Conservation (phyloP, 106 monocot genomes). For the Allium sativum region DNA sequence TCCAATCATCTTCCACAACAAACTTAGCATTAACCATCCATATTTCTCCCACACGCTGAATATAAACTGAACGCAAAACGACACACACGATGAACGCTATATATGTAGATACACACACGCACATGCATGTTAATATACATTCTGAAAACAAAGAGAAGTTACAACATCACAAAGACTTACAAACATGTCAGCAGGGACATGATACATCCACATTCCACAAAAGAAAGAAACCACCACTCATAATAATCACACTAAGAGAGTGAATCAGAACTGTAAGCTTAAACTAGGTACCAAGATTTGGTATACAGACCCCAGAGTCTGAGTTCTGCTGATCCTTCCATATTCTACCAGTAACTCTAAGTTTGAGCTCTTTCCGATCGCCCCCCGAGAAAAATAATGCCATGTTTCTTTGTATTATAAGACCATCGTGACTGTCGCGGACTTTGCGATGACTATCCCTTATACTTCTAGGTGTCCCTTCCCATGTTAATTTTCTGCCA, state of each 20-base stretch:
- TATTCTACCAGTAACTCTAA: conserved; percentile 17
- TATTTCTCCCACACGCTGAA: too few relatives aligned
- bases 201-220: neutral
- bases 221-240: neutral
- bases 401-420: conserved; percentile 27
- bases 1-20: too few relatives aligned
- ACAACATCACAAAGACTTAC: too few relatives aligned
- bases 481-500: conserved; percentile 20
- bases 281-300: conserved; percentile 15
- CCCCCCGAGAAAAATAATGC: conserved; percentile 21
- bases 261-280: neutral
- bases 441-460: conserved; percentile 24
- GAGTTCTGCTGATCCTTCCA: conserved; percentile 27
- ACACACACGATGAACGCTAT: too few relatives aligned
- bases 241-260: neutral
- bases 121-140: too few relatives aligned
- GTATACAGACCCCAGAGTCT: conserved; percentile 15
- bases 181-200: neutral
- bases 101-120: too few relatives aligned
- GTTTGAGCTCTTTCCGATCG: conserved; percentile 22
- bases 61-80: too few relatives aligned
- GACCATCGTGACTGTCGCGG: conserved; percentile 21
- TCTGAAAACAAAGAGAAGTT: too few relatives aligned
- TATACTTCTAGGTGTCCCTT: conserved; percentile 19
- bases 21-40: too few relatives aligned